Evolutionary conservation across 2,329 filamentous ascomycete species (phyloP), one percentile per base, ranked within the genome.

Genomic region (Botrytis byssoidea): DNA sequence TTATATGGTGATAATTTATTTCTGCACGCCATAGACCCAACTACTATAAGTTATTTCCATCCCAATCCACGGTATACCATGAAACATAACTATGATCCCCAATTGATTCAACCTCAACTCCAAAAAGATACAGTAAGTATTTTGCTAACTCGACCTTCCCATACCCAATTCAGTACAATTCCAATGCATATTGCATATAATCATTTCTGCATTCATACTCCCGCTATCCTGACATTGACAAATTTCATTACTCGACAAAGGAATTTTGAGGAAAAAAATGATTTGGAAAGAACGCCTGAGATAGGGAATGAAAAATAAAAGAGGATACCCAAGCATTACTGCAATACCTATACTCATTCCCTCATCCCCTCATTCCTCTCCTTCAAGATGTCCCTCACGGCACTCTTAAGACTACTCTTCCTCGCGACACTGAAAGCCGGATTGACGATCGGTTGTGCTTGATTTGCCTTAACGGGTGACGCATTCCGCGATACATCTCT

Each of bases 121-220:
- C 35, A 55, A n/a, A 25, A 29, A 55, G 14, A 25, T 57, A n/a
- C 35, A 57, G 14, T 25, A 57, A 42, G 35, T n/a, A 29, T 51
- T 68, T 55, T 42, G 46, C 42, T n/a, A 48, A 25, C 20, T 48
- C 64, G 46, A 44, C 64, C 14, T 32, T 64, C 20, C 44, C 64
- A 48, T 46, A 51, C 46, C 64, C 64, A 67, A 67, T 29, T 8
- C 44, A 67, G 48, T 67, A 20, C 66, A 57, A 57, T 57, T 32
- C 66, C 48, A 69, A 69, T 69, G 66, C 66, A 42, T 57, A 44
- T 57, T 69, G 66, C 66, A 25, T 57, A 42, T 57, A 57, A 69
- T 57, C 18, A 69, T 69, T 57, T 32, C 51, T 69, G 66, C 66
- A 69, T 69, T 32, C 10, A 25, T 57, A 69, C 51, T 16, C 66